Evolutionary conservation across 164 flowering plant genomes (phyloP), one percentile per base, ranked within the genome.

Genomic region (Magnolia sinica): DNA sequence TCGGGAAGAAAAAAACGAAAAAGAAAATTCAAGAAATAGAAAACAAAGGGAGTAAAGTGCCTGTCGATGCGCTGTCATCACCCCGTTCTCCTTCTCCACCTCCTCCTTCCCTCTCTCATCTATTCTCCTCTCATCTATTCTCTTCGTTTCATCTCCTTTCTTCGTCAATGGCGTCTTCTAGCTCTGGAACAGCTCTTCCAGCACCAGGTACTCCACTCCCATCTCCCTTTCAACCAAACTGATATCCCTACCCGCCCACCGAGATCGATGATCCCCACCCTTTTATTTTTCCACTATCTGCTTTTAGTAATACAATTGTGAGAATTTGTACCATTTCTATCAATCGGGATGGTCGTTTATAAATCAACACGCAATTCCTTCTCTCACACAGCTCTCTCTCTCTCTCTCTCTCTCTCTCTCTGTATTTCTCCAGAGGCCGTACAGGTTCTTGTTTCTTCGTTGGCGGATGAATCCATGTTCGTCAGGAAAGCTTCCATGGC

Each of bases 401-500:
- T 24, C 24, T 24, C 24, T 24, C 24, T 24, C 27, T n/a, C n/a
- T n/a, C n/a, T 18, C 6, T 31, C 13, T 71, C 14, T 19, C 24
- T 76, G 76, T 49, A 69, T 76, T 75, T 71, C 72, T 59, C 71
- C 82, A 84, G 86, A 84, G 58, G 86, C 84, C 50, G 79, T 84
- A 20, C 84, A 84, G 72, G 84, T 84, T 9, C 86, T 84, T 8
- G 81, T 84, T 24, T 65, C 81, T 59, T 81, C 82, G 49, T 79
- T 84, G 8, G 84, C 79, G 2, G 99, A 96, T 80, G 99, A 96
- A 51, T 90, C 99, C n/a, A 74, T 88, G 5, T 8, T 82, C 29
- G 99, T 94, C 69, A 83, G 91, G 79, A 85, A 87, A 77, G 89
- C 98, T 11, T 89, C 99, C 80, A 82, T 86, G 84, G 85, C 85